phyloP scores from a whole-genome alignment of 2,329 filamentous ascomycete species.

The Beauveria sp. region DNA sequence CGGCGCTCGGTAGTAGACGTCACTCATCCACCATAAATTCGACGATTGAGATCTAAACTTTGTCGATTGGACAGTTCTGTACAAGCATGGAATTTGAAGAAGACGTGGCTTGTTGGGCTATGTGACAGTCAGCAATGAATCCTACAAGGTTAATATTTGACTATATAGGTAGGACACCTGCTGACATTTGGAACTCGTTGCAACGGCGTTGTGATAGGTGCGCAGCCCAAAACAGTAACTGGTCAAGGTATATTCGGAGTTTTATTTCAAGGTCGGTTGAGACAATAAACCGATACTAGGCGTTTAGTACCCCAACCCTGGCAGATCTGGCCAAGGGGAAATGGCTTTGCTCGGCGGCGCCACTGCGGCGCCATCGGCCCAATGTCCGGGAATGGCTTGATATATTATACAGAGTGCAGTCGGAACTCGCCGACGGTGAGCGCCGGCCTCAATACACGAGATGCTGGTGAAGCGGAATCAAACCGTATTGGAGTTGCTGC shows the following conservation, averaged over 20 bases:
- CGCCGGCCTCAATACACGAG: not conserved
- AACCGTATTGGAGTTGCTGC: not conserved
- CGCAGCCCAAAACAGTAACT: not conserved
- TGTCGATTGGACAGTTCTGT: no score
- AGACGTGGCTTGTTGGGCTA: not conserved
- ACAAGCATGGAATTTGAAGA: no score
- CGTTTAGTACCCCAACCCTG: not conserved
- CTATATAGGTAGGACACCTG: not conserved
- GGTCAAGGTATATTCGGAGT: not conserved
- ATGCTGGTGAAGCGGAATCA: not conserved
- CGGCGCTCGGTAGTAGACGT: no score
- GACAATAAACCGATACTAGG: not conserved
- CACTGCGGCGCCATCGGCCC: not conserved
- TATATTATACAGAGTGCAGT: not conserved
- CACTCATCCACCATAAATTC: no score
- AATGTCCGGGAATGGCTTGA: not conserved
- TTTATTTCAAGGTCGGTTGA: not conserved
- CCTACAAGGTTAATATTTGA: not conserved
- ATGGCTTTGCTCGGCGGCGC: not conserved
- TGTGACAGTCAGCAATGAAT: not conserved
- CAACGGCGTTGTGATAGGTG: not conserved
- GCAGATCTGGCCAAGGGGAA: not conserved
- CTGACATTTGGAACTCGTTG: not conserved
- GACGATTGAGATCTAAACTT: no score
- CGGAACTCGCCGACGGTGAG: not conserved